Conservation (phyloP, 768 basidiomycete genomes). For the Lentinula sp. region DNA sequence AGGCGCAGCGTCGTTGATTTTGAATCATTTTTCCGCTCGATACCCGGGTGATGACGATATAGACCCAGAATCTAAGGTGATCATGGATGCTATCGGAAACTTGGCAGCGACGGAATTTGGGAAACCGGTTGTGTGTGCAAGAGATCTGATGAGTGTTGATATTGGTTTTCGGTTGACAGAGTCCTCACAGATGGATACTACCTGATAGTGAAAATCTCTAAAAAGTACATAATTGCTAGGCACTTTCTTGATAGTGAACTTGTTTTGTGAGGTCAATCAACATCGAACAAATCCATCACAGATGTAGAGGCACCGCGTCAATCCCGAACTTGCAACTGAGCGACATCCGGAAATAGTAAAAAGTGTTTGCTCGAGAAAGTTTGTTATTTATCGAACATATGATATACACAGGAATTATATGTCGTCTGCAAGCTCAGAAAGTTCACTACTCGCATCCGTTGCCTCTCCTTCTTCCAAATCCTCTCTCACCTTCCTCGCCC, state of each 20-base stretch:
- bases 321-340: no score
- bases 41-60: slow-evolving; percentile 64
- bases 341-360: no score
- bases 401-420: neutral
- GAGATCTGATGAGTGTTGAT: slow-evolving; percentile 70
- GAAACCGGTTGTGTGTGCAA: slow-evolving; percentile 60
- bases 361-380: no score
- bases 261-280: no score
- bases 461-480: slow-evolving; percentile 87
- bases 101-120: slow-evolving; percentile 51
- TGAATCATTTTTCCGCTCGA: slow-evolving; percentile 85
- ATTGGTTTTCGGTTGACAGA: slow-evolving; percentile 29
- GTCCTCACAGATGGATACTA: neutral
- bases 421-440: slow-evolving; percentile 69
- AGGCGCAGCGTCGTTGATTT: slow-evolving; percentile 51
- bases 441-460: slow-evolving; percentile 70
- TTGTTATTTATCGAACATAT: neutral
- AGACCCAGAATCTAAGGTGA: slow-evolving; percentile 36
- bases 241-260: no score
- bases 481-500: slow-evolving; percentile 54
- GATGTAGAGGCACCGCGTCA: no score
- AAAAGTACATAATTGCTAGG: no score
- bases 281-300: no score
- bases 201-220: slow-evolving; percentile 13
- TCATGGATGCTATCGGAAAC: slow-evolving; percentile 59